Base-by-base conservation (phyloP, 306 rosid genomes). In the Pachyrhizus erosus region DNA sequence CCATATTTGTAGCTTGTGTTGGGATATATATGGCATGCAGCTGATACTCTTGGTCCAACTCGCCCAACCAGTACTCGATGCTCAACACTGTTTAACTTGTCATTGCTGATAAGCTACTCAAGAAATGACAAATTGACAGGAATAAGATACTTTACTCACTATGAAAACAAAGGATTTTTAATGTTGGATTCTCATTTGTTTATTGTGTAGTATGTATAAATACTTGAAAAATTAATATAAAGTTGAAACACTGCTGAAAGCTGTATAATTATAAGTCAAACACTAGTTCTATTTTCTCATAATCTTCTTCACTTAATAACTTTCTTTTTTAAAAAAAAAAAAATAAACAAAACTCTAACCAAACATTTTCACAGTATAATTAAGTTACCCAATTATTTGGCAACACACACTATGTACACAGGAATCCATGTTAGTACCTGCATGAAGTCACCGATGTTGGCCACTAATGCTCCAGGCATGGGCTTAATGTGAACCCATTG, bases 21-120 rank as follows among this genome's bases (percentile, higher is more conserved):
- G 18, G 98, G 98, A 86, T 94, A 94, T 73, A 92, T 45, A 40
- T 86, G 89, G 75, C 93, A 94, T 48, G 98, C 97, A 21, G 84
- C 89, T 75, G 97, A 92, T 26, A 82, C 84, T 81, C 98, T 87
- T 2, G 97, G 91, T 15, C 90, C 96, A 39, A 70, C 49, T 9
- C 80, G n/a, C 82, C 94, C 70, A 7, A 82, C 89, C 78, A 91
- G 78, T 7, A 92, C 98, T 79, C 92, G 74, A 26, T 92, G 98
- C 90, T 90, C 90, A 70, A 89, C 94, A 40, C 96, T 92, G 69
- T 69, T 89, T 90, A 91, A 89, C 87, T 87, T 91, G 87, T 92
- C 97, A 52, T 94, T 92, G 51, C 90, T 91, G 58, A 92, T 90
- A 4, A 92, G 92, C 98, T 94, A 70, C 76, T 24, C 60, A 67